Percentiles rank a stretch among this genome's conserved stretches.
Evolutionary conservation across 805 yeast species (phyloP).

Genomic region (Sungouiozyma intestinalis): DNA sequence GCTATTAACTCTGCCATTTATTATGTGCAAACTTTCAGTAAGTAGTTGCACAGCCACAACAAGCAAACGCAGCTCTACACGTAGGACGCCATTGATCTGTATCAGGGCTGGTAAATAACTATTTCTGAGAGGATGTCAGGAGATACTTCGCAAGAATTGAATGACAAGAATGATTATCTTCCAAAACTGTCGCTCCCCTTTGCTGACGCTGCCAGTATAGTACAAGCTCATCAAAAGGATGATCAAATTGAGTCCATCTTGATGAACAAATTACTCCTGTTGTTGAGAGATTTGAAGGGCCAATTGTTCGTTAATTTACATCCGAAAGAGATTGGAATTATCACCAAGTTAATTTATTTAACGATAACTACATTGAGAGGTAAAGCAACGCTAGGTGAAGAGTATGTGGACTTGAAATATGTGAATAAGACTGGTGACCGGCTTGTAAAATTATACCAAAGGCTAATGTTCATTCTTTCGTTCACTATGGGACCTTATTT

Average conservation of each 20-base stretch:
- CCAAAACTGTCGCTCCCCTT: constrained; percentile 36
- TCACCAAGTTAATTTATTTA: constrained; percentile 55
- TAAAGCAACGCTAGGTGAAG: constrained; percentile 84
- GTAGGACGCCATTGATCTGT: too few species aligned
- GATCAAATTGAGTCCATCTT: constrained; percentile 53
- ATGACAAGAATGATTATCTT: neutral
- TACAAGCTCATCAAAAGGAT: constrained; percentile 88
- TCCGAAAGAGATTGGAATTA: constrained; percentile 49
- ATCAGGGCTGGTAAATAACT: neutral
- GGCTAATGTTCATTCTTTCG: constrained; percentile 49
- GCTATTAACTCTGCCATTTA: too few species aligned
- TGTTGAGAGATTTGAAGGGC: constrained; percentile 43
- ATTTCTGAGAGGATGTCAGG: neutral
- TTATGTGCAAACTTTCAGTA: too few species aligned
- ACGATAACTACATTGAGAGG: constrained; percentile 65
- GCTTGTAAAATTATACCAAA: constrained; percentile 36
- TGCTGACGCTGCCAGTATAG: constrained; percentile 86
- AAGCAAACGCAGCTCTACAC: too few species aligned
- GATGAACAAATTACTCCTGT: constrained; percentile 44
- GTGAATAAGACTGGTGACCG: constrained; percentile 43
- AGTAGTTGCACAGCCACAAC: too few species aligned
- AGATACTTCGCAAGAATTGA: neutral
- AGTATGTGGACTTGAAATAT: constrained; percentile 73
- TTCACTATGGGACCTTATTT: constrained; percentile 57
- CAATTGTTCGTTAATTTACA: constrained; percentile 56